Evolutionary conservation across 2,329 filamentous ascomycete genomes (phyloP).

Genomic region (Neoascochyta sp.): DNA sequence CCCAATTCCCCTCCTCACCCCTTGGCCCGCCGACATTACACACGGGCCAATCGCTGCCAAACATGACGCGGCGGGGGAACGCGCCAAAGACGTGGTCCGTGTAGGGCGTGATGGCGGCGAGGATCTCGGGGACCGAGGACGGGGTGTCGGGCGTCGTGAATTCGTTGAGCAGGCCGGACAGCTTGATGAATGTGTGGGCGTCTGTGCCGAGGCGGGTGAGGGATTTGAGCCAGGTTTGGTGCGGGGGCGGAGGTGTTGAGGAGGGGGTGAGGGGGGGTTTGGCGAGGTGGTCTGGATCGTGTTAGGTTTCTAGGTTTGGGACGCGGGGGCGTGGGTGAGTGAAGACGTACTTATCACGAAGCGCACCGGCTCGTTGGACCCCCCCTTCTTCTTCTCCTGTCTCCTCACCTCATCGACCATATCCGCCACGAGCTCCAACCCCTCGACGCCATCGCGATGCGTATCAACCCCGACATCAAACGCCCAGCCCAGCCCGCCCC

Average conservation of each 20-base stretch:
- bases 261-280: conserved; percentile 71
- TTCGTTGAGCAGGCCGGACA: conserved; percentile 83
- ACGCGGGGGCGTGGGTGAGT: neutral
- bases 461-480: conserved; percentile 87
- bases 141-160: conserved; percentile 52
- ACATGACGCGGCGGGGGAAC: conserved; percentile 76
- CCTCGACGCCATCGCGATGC: conserved; percentile 68
- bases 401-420: conserved; percentile 45
- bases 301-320: neutral
- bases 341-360: conserved; percentile 66
- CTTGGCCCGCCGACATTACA: conserved; percentile 66
- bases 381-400: conserved; percentile 49
- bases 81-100: conserved; percentile 55
- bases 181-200: conserved; percentile 75
- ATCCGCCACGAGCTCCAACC: conserved; percentile 36
- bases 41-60: conserved; percentile 90
- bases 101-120: conserved; percentile 19
- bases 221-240: conserved; percentile 66
- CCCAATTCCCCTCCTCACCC: conserved; percentile 60
- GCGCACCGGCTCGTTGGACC: conserved; percentile 52
- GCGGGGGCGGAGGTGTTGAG: conserved; percentile 39
- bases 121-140: conserved; percentile 1
- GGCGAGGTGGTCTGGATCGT: conserved; percentile 71
- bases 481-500: conserved; percentile 59
- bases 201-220: conserved; percentile 65